These are phyloP conservation scores for Verticillium longisporum DNA, from an alignment of 2,329 filamentous ascomycete genomes.

Conservation along the genomic window DNA sequence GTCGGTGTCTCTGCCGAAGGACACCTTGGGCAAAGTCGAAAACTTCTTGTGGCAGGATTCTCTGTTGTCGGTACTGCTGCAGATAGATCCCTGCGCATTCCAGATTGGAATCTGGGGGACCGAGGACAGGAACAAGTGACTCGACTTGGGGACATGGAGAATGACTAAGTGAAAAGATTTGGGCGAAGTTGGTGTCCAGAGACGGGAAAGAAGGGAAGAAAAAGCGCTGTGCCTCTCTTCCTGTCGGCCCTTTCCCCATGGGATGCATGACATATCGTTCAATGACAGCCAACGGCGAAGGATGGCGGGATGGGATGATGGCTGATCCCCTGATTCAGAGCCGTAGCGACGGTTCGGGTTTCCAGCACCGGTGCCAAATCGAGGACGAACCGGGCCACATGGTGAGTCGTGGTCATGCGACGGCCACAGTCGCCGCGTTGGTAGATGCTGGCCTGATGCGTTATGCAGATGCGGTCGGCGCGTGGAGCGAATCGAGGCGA, in stretches of 20 bases:
- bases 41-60: not conserved
- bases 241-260: not conserved
- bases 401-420: not conserved
- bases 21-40: not conserved
- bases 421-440: too few species aligned
- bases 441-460: not conserved
- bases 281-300: not conserved
- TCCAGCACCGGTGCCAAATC: not conserved
- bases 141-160: not conserved
- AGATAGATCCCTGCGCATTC: not conserved
- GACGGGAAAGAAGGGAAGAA: not conserved
- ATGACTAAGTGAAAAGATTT: not conserved
- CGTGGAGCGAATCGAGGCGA: not conserved
- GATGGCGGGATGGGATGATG: not conserved
- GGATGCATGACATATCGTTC: not conserved
- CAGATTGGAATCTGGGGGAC: not conserved
- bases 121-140: too few species aligned
- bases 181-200: not conserved
- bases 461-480: not conserved
- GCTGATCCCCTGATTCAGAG: not conserved
- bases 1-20: not conserved
- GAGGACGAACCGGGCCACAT: not conserved
- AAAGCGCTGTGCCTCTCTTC: not conserved
- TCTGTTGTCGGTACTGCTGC: not conserved
- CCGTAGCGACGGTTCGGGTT: not conserved